A percentile compares a stretch with the other conserved stretches of the same genome.
Conservation (phyloP, 768 basidiomycete species). For the Boletus sp. region DNA sequence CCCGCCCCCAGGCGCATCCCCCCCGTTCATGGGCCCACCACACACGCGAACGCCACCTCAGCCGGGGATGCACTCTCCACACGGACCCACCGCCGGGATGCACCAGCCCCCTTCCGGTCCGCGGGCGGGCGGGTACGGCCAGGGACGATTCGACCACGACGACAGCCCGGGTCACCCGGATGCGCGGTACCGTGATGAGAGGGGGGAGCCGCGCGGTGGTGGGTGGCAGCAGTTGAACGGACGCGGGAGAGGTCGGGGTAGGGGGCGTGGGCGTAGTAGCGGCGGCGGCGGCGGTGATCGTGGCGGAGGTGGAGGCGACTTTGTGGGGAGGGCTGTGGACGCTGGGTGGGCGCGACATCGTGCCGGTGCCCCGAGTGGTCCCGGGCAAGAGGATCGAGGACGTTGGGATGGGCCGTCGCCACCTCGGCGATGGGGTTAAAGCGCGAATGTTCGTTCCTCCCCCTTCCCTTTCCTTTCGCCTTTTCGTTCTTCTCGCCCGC, state of each 20-base stretch:
- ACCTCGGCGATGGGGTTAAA: conserved; percentile 26
- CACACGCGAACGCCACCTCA: conserved; percentile 22
- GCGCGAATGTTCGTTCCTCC: not conserved
- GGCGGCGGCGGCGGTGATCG: not conserved
- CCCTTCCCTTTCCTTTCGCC: no score
- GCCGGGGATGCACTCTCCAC: conserved; percentile 24
- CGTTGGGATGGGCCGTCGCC: conserved; percentile 29
- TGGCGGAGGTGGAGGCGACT: conserved; percentile 16
- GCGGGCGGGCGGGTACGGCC: conserved; percentile 26
- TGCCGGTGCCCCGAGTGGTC: conserved; percentile 24
- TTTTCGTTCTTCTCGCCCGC: not conserved
- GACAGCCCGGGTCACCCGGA: conserved; percentile 20
- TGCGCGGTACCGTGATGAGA: conserved; percentile 28
- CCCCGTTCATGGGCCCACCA: conserved; percentile 16
- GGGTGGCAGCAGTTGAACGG: conserved; percentile 29
- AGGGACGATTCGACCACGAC: conserved; percentile 27
- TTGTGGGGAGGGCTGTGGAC: conserved; percentile 44
- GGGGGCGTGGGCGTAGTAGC: conserved; percentile 25
- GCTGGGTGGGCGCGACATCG: conserved; percentile 31
- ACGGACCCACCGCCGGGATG: conserved; percentile 3
- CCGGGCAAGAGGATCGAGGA: conserved; percentile 20
- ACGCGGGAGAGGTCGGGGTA: conserved; percentile 32
- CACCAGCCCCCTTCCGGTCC: conserved; percentile 28
- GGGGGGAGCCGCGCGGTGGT: conserved; percentile 31
- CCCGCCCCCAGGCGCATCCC: not conserved